Evolutionary conservation across 2,329 filamentous ascomycete genomes (phyloP).

Genomic region (Talaromyces sp.): DNA sequence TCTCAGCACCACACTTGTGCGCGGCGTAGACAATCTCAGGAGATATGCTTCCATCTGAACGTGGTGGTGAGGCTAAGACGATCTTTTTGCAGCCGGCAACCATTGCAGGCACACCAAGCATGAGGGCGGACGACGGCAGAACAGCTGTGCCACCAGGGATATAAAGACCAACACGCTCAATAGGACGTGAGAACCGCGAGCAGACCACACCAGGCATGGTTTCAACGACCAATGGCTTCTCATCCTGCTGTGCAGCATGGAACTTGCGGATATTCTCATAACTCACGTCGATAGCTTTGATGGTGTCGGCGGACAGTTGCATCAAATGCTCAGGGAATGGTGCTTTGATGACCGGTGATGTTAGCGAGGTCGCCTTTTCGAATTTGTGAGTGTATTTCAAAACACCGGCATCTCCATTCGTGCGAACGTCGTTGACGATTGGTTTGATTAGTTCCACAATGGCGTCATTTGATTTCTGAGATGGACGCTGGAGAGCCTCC

Average conservation of each 20-base stretch:
- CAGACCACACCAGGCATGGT: constrained; percentile 98
- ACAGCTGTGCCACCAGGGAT: constrained; percentile 95
- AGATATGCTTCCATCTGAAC: constrained; percentile 82
- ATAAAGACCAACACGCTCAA: constrained; percentile 94
- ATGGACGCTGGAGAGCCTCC: constrained; percentile 77
- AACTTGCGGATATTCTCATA: constrained; percentile 94
- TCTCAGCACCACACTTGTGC: constrained; percentile 93
- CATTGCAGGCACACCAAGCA: constrained; percentile 97
- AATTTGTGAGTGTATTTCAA: constrained; percentile 97
- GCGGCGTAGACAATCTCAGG: constrained; percentile 97
- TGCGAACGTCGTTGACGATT: constrained; percentile 83
- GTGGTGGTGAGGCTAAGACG: constrained; percentile 85
- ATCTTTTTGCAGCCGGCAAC: constrained; percentile 96
- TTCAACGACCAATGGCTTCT: constrained; percentile 77
- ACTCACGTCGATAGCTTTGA: constrained; percentile 85
- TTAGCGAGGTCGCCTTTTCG: constrained; percentile 88
- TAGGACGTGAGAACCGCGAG: constrained; percentile 85
- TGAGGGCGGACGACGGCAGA: constrained; percentile 92
- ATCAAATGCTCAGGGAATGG: constrained; percentile 84
- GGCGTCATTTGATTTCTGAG: constrained; percentile 88
- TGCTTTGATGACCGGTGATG: constrained; percentile 80
- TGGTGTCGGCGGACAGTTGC: constrained; percentile 77
- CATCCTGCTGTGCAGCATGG: constrained; percentile 84
- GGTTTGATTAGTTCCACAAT: constrained; percentile 88
- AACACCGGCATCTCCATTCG: constrained; percentile 79